A percentile compares a stretch with the other conserved stretches of the same genome.
Conservation (phyloP, 1,284 basidiomycete species). For the Cryptococcus deneoformans region DNA sequence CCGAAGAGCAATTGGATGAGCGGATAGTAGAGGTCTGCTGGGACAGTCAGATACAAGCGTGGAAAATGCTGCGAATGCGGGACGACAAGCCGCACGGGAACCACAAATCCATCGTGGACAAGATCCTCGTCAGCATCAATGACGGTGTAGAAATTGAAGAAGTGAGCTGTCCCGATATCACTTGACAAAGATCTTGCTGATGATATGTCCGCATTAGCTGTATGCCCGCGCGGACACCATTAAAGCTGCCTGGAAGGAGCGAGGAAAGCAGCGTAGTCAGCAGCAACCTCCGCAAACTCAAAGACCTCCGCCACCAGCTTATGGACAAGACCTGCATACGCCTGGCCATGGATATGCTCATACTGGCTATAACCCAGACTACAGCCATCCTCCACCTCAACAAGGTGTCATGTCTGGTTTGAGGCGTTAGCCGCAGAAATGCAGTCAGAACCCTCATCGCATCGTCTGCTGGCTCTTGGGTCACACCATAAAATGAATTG, state of each 20-base stretch:
- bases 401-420: constrained; percentile 31
- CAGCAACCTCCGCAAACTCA: constrained; percentile 10
- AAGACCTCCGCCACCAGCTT: background rate
- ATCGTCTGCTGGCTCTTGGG: no score
- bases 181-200: background rate
- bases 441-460: background rate
- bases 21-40: constrained; percentile 92
- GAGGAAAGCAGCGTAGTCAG: background rate
- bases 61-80: constrained; percentile 87
- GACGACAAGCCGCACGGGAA: constrained; percentile 91
- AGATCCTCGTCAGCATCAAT: constrained; percentile 79
- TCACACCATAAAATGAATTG: no score
- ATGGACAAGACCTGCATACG: constrained; percentile 2
- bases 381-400: constrained; percentile 2
- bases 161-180: constrained; percentile 53
- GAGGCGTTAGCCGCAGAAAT: constrained; percentile 17
- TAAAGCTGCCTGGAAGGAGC: constrained; percentile 41
- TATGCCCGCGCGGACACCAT: constrained; percentile 35
- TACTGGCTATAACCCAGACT: background rate
- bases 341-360: constrained; percentile 1
- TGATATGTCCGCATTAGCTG: constrained; percentile 17
- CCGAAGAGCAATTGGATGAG: constrained; percentile 86
- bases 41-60: constrained; percentile 64
- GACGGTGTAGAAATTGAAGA: constrained; percentile 85
- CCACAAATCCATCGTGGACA: constrained; percentile 73